Conservation (phyloP, 495 filamentous ascomycete species). For the Talaromyces proteolyticus region DNA sequence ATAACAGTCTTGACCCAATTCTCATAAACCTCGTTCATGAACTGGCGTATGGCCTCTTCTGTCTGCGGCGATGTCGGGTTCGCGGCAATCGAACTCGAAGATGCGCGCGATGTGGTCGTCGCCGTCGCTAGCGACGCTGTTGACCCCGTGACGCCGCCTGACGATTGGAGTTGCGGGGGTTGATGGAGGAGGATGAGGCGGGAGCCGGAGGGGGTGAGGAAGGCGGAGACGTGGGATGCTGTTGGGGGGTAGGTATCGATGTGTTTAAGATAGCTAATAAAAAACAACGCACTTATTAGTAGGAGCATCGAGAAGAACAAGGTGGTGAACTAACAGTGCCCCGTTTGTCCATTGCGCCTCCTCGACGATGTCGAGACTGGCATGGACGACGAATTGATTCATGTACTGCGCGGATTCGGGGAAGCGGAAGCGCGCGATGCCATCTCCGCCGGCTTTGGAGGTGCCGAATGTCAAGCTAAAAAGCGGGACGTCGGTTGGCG, state of each 20-base stretch:
- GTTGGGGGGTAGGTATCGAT: constrained; percentile 80
- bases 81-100: constrained; percentile 60
- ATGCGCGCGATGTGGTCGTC: constrained; percentile 38
- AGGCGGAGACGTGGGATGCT: constrained; percentile 83
- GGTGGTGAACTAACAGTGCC: constrained; percentile 54
- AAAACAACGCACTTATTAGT: constrained; percentile 10
- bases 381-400: constrained; percentile 97
- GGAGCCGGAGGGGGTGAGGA: constrained; percentile 67
- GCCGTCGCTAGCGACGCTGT: constrained; percentile 14
- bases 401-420: constrained; percentile 78
- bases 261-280: constrained; percentile 81
- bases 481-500: constrained; percentile 87
- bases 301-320: background rate
- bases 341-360: constrained; percentile 87
- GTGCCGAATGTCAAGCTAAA: constrained; percentile 97
- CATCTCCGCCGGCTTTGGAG: constrained; percentile 89
- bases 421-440: constrained; percentile 72
- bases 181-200: constrained; percentile 88
- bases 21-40: constrained; percentile 92
- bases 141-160: constrained; percentile 8
- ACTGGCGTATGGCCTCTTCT: constrained; percentile 89
- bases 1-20: constrained; percentile 94
- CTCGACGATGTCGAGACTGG: constrained; percentile 86
- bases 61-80: constrained; percentile 83
- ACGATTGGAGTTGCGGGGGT: constrained; percentile 45